These are phyloP conservation scores for Austroboletus niveus DNA, from an alignment of 1,284 basidiomycete species.

Conservation along the genomic window DNA sequence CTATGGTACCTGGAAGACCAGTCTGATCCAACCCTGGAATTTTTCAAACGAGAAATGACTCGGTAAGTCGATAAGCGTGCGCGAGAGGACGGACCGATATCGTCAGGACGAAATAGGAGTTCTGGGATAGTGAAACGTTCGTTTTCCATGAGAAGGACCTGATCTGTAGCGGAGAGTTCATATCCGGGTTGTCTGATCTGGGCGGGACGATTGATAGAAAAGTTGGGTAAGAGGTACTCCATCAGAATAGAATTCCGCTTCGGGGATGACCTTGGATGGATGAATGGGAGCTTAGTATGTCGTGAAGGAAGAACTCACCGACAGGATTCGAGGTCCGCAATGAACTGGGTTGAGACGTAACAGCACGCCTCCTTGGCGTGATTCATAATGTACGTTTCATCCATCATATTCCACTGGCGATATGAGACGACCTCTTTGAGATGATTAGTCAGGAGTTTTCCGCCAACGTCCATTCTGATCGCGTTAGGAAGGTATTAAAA, in stretches of 20 bases:
- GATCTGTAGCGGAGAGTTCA: slow-evolving; percentile 59
- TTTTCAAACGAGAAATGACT: slow-evolving; percentile 3
- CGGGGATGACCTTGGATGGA: slow-evolving; percentile 41
- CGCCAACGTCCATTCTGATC: slow-evolving; percentile 85
- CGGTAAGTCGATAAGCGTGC: slow-evolving; percentile 4
- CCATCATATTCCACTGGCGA: slow-evolving; percentile 98
- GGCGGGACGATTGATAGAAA: slow-evolving; percentile 70
- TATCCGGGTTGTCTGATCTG: slow-evolving; percentile 59
- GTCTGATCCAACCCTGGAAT: slow-evolving; percentile 74
- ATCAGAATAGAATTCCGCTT: slow-evolving; percentile 70
- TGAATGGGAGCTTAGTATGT: slow-evolving; percentile 16
- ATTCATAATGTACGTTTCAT: slow-evolving; percentile 91
- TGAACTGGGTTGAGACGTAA: slow-evolving; percentile 80
- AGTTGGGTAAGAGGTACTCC: slow-evolving; percentile 89
- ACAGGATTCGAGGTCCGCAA: slow-evolving; percentile 72
- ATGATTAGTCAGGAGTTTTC: slow-evolving; percentile 92
- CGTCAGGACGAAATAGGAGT: slow-evolving; percentile 83
- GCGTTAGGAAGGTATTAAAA: slow-evolving; percentile 18
- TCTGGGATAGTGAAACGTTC: slow-evolving; percentile 91
- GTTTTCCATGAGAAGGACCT: slow-evolving; percentile 84
- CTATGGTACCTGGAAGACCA: slow-evolving; percentile 76
- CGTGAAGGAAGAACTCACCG: slow-evolving; percentile 51
- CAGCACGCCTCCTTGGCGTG: slow-evolving; percentile 87
- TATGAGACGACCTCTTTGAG: slow-evolving; percentile 92
- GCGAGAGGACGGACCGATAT: slow-evolving; percentile 65